phyloP scores from a whole-genome alignment of 352 stramenopile genomes.

The Thalassiosira oceanica region DNA sequence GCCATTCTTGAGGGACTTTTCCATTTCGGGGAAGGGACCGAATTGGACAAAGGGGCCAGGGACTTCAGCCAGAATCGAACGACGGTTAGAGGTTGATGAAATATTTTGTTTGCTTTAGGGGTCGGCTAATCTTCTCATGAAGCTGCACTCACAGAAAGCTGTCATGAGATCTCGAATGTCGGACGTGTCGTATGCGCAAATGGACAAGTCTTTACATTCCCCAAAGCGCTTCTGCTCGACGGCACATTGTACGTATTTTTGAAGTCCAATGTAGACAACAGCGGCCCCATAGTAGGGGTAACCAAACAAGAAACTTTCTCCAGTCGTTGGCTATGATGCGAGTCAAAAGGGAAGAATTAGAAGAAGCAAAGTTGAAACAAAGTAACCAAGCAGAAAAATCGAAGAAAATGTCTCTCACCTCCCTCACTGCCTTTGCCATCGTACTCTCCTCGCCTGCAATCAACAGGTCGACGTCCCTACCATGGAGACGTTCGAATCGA shows the following conservation, averaged over 20 bases:
- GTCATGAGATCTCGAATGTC: slow-evolving; percentile 4
- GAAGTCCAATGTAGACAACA: too few relatives aligned
- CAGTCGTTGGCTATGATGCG: too few relatives aligned
- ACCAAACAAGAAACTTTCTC: too few relatives aligned
- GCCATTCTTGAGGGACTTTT: slow-evolving; percentile 2
- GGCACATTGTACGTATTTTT: slow-evolving; percentile 14
- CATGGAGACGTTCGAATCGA: background rate
- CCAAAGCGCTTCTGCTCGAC: slow-evolving; percentile 4
- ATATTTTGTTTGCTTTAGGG: too few relatives aligned
- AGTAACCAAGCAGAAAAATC: background rate
- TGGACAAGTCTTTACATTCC: slow-evolving; percentile 7
- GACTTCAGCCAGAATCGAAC: too few relatives aligned
- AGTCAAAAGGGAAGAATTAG: too few relatives aligned
- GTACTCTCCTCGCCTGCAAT: background rate
- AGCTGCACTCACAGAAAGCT: too few relatives aligned
- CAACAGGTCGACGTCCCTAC: slow-evolving; percentile 1
- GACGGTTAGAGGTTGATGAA: too few relatives aligned
- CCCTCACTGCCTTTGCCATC: background rate
- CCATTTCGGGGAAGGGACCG: slow-evolving; percentile 5
- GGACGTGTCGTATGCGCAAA: slow-evolving; percentile 5
- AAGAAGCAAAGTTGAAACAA: too few relatives aligned
- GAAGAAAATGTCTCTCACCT: too few relatives aligned
- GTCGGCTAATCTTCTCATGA: too few relatives aligned
- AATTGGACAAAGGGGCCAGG: slow-evolving; percentile 4
- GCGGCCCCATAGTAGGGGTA: too few relatives aligned